These are phyloP conservation scores for Rubroboletus satanas DNA, from an alignment of 768 basidiomycete species.

Conservation along the genomic window DNA sequence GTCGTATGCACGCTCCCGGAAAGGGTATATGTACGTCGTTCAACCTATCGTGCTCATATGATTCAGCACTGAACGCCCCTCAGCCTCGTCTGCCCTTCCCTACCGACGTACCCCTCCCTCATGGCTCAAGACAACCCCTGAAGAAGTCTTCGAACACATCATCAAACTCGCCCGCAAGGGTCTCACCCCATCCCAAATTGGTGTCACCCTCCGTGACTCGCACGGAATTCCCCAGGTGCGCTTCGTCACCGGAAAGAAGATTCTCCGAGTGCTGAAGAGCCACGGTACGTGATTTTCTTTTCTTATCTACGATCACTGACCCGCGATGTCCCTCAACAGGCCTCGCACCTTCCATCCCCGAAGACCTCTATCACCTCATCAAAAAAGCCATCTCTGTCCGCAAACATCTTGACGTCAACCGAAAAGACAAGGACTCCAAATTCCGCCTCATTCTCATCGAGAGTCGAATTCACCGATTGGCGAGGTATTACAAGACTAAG, in stretches of 20 bases:
- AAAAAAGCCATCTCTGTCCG: constrained; percentile 99
- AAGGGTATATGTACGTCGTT: constrained; percentile 95
- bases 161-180: constrained; percentile 97
- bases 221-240: constrained; percentile 98
- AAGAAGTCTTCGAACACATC: constrained; percentile 95
- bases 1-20: constrained; percentile 99
- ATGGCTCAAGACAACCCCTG: constrained; percentile 95
- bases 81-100: constrained; percentile 86
- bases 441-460: constrained; percentile 98
- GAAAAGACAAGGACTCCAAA: constrained; percentile 98
- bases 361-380: constrained; percentile 99
- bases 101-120: constrained; percentile 92
- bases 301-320: not conserved
- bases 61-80: constrained; percentile 35
- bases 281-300: constrained; percentile 60
- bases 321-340: constrained; percentile 42
- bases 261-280: constrained; percentile 94
- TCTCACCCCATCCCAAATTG: constrained; percentile 95
- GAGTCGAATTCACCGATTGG: constrained; percentile 96
- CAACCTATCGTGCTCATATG: not conserved
- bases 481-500: constrained; percentile 98
- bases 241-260: constrained; percentile 99
- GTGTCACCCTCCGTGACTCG: constrained; percentile 96
- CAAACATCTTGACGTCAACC: constrained; percentile 97
- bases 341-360: constrained; percentile 95